A percentile compares a stretch with the other conserved stretches of the same genome.
Evolutionary conservation across 176 grass and related monocot genomes (phyloP).

Genomic region (Phoenix dactylifera): DNA sequence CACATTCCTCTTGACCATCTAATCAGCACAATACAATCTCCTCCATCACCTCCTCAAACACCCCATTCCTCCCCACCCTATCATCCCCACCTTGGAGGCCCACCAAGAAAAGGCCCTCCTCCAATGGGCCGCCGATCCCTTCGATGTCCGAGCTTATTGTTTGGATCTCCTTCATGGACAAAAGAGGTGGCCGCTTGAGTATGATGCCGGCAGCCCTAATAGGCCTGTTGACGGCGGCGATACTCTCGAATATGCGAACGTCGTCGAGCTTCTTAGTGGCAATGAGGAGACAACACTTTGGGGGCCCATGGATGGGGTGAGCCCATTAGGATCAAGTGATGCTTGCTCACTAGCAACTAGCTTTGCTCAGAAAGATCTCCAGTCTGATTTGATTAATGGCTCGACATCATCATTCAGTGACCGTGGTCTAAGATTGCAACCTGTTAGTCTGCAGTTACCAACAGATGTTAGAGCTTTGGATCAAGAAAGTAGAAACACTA

Average conservation of each 20-base stretch:
- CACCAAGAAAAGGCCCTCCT: slow-evolving; percentile 69
- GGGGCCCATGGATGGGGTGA: slow-evolving; percentile 54
- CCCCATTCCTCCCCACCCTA: slow-evolving; percentile 34
- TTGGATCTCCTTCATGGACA: slow-evolving; percentile 86
- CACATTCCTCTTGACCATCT: slow-evolving; percentile 71
- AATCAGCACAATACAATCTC: slow-evolving; percentile 59
- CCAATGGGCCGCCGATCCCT: slow-evolving; percentile 54
- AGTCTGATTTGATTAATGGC: slow-evolving; percentile 31
- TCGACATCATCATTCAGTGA: slow-evolving; percentile 4
- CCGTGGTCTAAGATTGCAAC: slow-evolving; percentile 23
- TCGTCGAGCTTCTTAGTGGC: slow-evolving; percentile 83
- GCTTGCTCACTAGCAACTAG: slow-evolving; percentile 23
- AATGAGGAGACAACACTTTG: slow-evolving; percentile 46
- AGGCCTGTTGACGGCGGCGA: slow-evolving; percentile 44
- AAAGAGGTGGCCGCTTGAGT: slow-evolving; percentile 72
- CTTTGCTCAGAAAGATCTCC: slow-evolving; percentile 61
- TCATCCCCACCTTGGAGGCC: slow-evolving; percentile 21
- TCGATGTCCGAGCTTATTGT: slow-evolving; percentile 39
- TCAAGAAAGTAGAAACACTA: background rate
- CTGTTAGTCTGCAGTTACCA: slow-evolving; percentile 5
- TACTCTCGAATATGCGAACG: slow-evolving; percentile 86
- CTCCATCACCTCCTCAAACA: slow-evolving; percentile 80
- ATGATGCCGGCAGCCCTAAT: slow-evolving; percentile 61
- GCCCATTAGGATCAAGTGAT: slow-evolving; percentile 9
- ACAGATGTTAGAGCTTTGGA: background rate